These are phyloP conservation scores for Nakazawaea populi DNA, from an alignment of 805 yeast species.

Conservation along the genomic window DNA sequence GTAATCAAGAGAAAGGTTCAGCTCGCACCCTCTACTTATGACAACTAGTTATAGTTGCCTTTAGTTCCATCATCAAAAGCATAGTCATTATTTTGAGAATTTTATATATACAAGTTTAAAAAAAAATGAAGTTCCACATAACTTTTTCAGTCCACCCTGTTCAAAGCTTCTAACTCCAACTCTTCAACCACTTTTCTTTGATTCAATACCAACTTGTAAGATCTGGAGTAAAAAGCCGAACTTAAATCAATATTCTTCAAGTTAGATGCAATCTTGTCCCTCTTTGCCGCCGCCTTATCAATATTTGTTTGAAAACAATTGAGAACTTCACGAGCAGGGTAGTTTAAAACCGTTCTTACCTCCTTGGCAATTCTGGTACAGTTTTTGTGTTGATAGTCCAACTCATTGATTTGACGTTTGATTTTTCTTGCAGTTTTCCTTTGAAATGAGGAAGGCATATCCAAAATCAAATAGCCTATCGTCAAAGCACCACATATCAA, in stretches of 20 bases:
- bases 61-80: no score
- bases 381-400: constrained; percentile 76
- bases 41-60: no score
- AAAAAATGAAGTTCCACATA: no score
- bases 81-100: not conserved
- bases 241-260: constrained; percentile 54
- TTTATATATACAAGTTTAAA: not conserved
- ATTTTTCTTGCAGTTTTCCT: constrained; percentile 74
- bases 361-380: constrained; percentile 77
- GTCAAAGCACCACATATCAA: constrained; percentile 47
- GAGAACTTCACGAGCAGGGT: constrained; percentile 79
- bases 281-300: constrained; percentile 53
- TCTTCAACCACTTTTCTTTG: constrained; percentile 36
- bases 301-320: constrained; percentile 59
- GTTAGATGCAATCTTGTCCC: constrained; percentile 46
- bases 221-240: constrained; percentile 44
- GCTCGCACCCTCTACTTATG: no score
- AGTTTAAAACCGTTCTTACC: constrained; percentile 71
- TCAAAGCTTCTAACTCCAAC: constrained; percentile 37
- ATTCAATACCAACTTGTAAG: constrained; percentile 37
- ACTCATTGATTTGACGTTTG: constrained; percentile 48
- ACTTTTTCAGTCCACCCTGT: constrained; percentile 29
- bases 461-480: constrained; percentile 60
- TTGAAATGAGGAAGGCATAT: constrained; percentile 87
- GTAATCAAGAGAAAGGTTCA: no score